A percentile compares a stretch with the other conserved stretches of the same genome.
phyloP scores from a whole-genome alignment of 2,329 filamentous ascomycete genomes.

The Ophiostoma sp. region DNA sequence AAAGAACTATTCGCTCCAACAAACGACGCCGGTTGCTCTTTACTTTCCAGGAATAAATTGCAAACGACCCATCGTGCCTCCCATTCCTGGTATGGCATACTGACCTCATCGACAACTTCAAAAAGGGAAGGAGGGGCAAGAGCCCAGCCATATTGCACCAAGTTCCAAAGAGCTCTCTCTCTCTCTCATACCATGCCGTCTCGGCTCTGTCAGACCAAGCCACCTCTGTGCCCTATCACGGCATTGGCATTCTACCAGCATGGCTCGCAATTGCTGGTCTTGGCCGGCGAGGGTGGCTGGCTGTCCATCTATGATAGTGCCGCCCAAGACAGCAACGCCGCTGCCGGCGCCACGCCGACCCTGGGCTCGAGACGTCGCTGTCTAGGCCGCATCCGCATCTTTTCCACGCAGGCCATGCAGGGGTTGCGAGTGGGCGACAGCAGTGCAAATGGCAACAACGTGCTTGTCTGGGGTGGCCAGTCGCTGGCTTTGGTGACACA shows the following conservation, averaged over 20 bases:
- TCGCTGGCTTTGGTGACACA: constrained; percentile 45
- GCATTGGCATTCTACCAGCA: constrained; percentile 49
- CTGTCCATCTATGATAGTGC: constrained; percentile 48
- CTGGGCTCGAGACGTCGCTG: background rate
- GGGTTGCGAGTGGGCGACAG: constrained; percentile 52
- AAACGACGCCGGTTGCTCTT: background rate
- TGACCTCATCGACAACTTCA: background rate
- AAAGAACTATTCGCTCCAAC: background rate
- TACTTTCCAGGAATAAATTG: background rate
- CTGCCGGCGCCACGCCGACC: too few relatives aligned
- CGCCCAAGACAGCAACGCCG: constrained; percentile 24
- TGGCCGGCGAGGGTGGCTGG: constrained; percentile 57
- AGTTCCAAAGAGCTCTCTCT: background rate
- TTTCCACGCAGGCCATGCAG: constrained; percentile 66
- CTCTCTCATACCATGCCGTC: constrained; percentile 3
- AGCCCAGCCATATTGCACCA: background rate
- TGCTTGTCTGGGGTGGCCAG: constrained; percentile 67
- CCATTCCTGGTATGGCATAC: background rate
- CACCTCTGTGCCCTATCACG: constrained; percentile 50
- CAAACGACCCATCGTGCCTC: background rate
- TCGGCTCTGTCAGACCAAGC: background rate
- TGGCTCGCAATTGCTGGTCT: constrained; percentile 29
- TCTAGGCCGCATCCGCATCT: constrained; percentile 48
- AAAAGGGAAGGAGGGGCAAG: constrained; percentile 7
- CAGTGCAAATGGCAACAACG: constrained; percentile 29